Base-by-base conservation (phyloP, 208 protist genomes). In the Wallacemonas rigidus region DNA sequence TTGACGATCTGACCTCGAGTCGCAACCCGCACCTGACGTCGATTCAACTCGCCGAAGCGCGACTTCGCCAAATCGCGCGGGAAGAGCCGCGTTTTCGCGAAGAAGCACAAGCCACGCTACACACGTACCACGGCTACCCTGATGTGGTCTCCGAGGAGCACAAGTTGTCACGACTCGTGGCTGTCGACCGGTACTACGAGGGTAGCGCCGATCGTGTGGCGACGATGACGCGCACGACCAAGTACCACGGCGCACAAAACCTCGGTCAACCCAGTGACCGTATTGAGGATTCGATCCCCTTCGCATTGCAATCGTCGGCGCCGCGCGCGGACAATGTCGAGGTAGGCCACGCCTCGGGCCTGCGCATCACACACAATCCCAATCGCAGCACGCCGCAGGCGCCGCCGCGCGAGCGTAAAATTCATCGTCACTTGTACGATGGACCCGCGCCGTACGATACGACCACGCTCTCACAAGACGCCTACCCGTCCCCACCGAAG, bases 401-500 rank as follows among this genome's bases (percentile, higher is more conserved):
- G 5, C 51, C 47, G 44, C 63, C 74, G 36, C 58, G 70, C 64
- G 69, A 54, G 40, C 45, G 51, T 11, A 58, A 58, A 35, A 35
- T 58, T 17, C 55, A 84, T 60, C 81, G 78, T 5, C 72, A 76
- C 51, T 53, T 73, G 44, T 61, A 68, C 58, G 75, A 84, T 14
- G 78, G 77, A 12, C 77, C 77, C 2, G 56, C 45, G 8, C 76
- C 84, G 40, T 87, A 80, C 68, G 85, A 92, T 75, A 77, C 76
- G 26, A 69, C 77, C 5, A 39, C 69, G 41, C 63, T 83, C 15
- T 86, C 87, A 2, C 48, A 73, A 1, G 69, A 83, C 47, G 79
- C 75, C 9, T 95, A 95, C 72, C 87, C 90, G 5, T 74, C 83
- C 12, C 90, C 90, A 5, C 90, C 90, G 1, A 64, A 77, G 35